Percentiles rank a stretch among this genome's conserved stretches.
Evolutionary conservation across 345 rosid genomes (phyloP).

Genomic region (Rhodamnia argentea): DNA sequence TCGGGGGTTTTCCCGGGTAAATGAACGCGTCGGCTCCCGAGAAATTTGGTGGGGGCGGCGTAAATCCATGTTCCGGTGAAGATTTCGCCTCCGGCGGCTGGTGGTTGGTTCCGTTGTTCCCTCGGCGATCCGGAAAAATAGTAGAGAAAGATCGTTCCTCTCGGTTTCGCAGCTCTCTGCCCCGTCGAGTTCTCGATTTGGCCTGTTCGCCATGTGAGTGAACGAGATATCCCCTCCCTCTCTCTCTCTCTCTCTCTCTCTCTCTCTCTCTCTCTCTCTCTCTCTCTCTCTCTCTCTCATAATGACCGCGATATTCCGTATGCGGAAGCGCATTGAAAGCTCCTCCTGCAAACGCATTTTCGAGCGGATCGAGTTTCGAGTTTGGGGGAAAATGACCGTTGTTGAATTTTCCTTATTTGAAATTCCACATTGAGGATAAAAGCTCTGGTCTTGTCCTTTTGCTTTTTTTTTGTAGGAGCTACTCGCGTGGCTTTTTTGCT

Average conservation of each 20-base stretch:
- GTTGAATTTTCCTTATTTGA: neutral
- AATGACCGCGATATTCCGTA: neutral
- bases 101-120: neutral
- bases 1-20: neutral
- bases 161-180: neutral
- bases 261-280: neutral
- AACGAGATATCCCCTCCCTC: neutral
- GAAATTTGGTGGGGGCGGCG: neutral
- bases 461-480: neutral
- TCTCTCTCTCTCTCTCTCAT: accelerated
- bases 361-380: neutral
- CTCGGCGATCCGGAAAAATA: neutral
- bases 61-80: neutral
- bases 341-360: no score
- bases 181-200: neutral
- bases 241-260: accelerated
- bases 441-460: neutral
- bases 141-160: neutral
- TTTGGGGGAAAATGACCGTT: neutral
- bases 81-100: neutral
- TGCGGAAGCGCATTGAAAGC: neutral
- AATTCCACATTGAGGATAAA: neutral
- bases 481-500: neutral
- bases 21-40: neutral
- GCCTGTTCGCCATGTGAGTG: neutral